Evolutionary conservation across 2,329 filamentous ascomycete genomes (phyloP).

Genomic region (Neopestalotiopsis sp.): DNA sequence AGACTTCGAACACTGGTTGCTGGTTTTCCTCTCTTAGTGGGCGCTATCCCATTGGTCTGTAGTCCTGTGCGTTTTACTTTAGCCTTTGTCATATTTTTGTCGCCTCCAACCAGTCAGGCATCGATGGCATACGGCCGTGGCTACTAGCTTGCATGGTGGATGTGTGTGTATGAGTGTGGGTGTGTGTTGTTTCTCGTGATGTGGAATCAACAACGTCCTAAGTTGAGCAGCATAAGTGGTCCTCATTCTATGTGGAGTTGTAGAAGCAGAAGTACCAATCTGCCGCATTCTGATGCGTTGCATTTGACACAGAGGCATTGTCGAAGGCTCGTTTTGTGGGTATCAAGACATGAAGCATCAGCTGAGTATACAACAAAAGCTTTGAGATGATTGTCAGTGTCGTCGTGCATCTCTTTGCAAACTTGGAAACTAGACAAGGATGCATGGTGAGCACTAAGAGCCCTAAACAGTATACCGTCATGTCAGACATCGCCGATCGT

Average conservation of each 20-base stretch:
- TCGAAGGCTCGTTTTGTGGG: neutral
- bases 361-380: neutral
- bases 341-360: neutral
- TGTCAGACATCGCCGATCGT: neutral
- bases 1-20: neutral
- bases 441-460: neutral
- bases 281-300: neutral
- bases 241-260: neutral
- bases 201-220: neutral
- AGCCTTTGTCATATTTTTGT: neutral
- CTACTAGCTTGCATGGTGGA: neutral
- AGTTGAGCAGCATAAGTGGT: neutral
- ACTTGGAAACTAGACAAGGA: neutral
- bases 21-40: neutral
- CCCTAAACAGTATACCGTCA: neutral
- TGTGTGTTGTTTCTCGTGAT: neutral
- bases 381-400: neutral
- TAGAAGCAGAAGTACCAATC: neutral
- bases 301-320: neutral
- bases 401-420: neutral
- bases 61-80: conserved; percentile 1
- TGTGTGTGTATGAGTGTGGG: neutral
- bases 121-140: neutral
- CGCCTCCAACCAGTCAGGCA: neutral
- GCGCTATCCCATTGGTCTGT: neutral